Evolutionary conservation across 768 basidiomycete species (phyloP).

Genomic region (Mycena filopes): DNA sequence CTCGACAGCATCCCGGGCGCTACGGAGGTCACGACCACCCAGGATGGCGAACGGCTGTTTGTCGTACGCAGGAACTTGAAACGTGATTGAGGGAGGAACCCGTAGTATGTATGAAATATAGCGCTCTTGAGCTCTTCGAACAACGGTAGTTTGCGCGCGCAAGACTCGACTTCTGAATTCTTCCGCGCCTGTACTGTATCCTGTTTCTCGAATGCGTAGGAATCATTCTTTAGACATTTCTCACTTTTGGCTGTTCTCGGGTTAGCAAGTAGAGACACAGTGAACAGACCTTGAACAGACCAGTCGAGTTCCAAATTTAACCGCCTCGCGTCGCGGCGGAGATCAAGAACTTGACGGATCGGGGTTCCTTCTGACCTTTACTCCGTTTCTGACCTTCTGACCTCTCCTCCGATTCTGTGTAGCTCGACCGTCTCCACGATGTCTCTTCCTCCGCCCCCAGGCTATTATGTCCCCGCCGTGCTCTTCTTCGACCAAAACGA

Average conservation of each 20-base stretch:
- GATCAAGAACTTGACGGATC: conserved; percentile 9
- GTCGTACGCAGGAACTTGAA: conserved; percentile 82
- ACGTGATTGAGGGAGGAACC: conserved; percentile 66
- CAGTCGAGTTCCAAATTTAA: no score
- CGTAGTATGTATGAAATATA: background rate
- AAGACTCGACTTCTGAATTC: background rate
- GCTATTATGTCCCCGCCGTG: conserved; percentile 83
- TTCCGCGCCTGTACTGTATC: conserved; percentile 12
- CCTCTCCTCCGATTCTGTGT: background rate
- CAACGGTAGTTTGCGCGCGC: background rate
- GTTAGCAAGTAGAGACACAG: no score
- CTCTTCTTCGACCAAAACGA: conserved; percentile 78
- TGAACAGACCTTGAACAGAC: no score
- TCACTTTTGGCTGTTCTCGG: background rate
- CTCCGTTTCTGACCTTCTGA: background rate
- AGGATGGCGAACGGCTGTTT: conserved; percentile 80
- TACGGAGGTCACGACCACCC: conserved; percentile 70
- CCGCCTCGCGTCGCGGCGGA: background rate
- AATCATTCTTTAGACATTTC: conserved; percentile 6
- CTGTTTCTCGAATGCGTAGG: conserved; percentile 4
- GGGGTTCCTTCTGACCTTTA: conserved; percentile 24
- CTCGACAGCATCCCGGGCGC: conserved; percentile 64
- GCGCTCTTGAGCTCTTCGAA: background rate
- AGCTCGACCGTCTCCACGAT: background rate
- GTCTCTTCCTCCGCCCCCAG: conserved; percentile 57